Percentiles rank a stretch among this genome's conserved stretches.
Evolutionary conservation across 2,329 filamentous ascomycete species (phyloP).

Genomic region (Penicillium verrucosum): DNA sequence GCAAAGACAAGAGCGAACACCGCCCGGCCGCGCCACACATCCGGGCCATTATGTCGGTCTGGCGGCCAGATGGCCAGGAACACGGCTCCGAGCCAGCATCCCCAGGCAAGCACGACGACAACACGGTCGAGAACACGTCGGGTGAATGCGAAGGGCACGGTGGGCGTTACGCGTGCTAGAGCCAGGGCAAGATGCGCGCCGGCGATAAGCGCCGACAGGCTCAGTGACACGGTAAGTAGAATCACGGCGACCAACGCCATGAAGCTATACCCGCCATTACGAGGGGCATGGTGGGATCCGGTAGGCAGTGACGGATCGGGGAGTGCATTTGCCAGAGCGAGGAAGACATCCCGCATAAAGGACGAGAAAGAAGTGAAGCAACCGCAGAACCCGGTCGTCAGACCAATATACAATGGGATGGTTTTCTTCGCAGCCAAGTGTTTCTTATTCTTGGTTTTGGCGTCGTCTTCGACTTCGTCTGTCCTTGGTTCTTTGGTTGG

Average conservation of each 20-base stretch:
- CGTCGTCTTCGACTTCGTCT: conserved; percentile 13
- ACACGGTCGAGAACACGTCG: conserved; percentile 63
- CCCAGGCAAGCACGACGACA: conserved; percentile 63
- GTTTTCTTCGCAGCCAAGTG: conserved; percentile 72
- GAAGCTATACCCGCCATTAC: conserved; percentile 76
- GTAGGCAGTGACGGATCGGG: conserved; percentile 50
- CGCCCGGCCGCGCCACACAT: conserved; percentile 71
- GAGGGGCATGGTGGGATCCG: conserved; percentile 36
- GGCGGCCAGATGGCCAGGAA: conserved; percentile 71
- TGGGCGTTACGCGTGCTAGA: conserved; percentile 57
- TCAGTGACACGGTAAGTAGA: conserved; percentile 69
- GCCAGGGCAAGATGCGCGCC: conserved; percentile 73
- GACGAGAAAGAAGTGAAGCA: conserved; percentile 88
- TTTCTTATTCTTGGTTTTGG: conserved; percentile 41
- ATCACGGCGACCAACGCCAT: conserved; percentile 74
- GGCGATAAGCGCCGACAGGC: conserved; percentile 64
- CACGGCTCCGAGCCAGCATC: conserved; percentile 74
- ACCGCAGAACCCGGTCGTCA: conserved; percentile 83
- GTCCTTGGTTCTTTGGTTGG: conserved; percentile 27
- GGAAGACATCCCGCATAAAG: conserved; percentile 76
- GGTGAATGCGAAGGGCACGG: conserved; percentile 55
- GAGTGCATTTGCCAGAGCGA: conserved; percentile 74
- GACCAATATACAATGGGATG: conserved; percentile 80
- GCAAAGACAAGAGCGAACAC: conserved; percentile 79
- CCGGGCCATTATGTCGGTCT: conserved; percentile 42